These are phyloP conservation scores for Sporobolomyces roseus DNA, from an alignment of 768 basidiomycete genomes.

Conservation along the genomic window DNA sequence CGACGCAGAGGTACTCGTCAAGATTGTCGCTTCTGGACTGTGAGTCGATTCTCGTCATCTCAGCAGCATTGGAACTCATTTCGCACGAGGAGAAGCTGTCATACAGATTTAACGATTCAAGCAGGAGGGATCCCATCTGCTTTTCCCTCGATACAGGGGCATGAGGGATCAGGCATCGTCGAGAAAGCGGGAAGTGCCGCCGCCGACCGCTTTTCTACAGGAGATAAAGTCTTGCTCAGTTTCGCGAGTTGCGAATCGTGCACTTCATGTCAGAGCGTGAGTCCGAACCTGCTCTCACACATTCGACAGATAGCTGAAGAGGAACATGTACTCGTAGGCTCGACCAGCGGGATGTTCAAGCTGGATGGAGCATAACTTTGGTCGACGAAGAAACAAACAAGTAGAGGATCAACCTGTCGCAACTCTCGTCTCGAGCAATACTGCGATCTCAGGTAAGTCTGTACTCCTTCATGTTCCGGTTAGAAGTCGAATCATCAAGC, in stretches of 20 bases:
- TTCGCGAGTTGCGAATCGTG: slow-evolving; percentile 35
- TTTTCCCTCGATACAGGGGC: slow-evolving; percentile 18
- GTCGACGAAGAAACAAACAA: background rate
- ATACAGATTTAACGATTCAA: slow-evolving; percentile 33
- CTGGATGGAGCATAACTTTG: slow-evolving; percentile 36
- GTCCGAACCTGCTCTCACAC: too few species aligned
- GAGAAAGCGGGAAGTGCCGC: slow-evolving; percentile 17
- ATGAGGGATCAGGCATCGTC: slow-evolving; percentile 31
- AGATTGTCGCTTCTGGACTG: slow-evolving; percentile 18
- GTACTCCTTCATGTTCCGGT: too few species aligned
- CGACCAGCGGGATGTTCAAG: slow-evolving; percentile 5
- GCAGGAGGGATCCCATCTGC: slow-evolving; percentile 18
- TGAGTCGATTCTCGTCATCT: too few species aligned
- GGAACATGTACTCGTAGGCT: too few species aligned
- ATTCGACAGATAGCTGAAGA: too few species aligned
- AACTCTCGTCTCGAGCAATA: background rate
- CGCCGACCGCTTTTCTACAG: background rate
- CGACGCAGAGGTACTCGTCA: slow-evolving; percentile 38
- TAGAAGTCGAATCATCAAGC: background rate
- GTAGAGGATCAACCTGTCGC: background rate
- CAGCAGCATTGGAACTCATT: too few species aligned
- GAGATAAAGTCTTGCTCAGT: slow-evolving; percentile 32
- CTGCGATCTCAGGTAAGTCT: background rate
- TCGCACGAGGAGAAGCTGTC: too few species aligned
- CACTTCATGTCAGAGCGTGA: slow-evolving; percentile 20